Evolutionary conservation across 179 eudicot genomes (phyloP).

Genomic region (Silene vulgaris): DNA sequence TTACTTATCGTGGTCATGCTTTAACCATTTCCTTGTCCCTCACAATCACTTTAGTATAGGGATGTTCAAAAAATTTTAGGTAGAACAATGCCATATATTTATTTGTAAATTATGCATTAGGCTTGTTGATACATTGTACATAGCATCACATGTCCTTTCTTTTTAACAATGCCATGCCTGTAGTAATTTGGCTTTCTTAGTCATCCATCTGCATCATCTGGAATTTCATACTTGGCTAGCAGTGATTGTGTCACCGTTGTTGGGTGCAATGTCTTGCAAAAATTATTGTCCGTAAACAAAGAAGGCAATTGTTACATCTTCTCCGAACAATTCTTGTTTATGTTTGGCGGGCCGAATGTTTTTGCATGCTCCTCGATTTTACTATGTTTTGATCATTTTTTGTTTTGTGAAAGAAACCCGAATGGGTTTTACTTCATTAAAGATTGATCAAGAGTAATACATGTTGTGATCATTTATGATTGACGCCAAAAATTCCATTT

Average conservation of each 20-base stretch:
- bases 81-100: too few species aligned
- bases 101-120: too few species aligned
- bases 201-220: background rate
- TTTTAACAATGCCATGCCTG: background rate
- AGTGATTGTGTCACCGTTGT: background rate
- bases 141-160: too few species aligned
- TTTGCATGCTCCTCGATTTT: background rate
- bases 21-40: background rate
- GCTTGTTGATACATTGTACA: too few species aligned
- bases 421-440: too few species aligned
- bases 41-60: too few species aligned
- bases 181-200: background rate
- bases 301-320: background rate
- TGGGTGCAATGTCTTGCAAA: background rate
- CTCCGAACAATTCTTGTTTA: background rate
- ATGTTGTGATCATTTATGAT: background rate
- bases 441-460: background rate
- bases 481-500: too few species aligned
- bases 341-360: background rate
- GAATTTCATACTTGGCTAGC: background rate
- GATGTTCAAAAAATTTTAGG: too few species aligned
- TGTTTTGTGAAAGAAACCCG: background rate
- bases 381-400: background rate
- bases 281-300: background rate
- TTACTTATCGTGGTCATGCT: conserved; percentile 7